Evolutionary conservation across 768 basidiomycete species (phyloP).

Genomic region (Cystofilobasidium macerans): DNA sequence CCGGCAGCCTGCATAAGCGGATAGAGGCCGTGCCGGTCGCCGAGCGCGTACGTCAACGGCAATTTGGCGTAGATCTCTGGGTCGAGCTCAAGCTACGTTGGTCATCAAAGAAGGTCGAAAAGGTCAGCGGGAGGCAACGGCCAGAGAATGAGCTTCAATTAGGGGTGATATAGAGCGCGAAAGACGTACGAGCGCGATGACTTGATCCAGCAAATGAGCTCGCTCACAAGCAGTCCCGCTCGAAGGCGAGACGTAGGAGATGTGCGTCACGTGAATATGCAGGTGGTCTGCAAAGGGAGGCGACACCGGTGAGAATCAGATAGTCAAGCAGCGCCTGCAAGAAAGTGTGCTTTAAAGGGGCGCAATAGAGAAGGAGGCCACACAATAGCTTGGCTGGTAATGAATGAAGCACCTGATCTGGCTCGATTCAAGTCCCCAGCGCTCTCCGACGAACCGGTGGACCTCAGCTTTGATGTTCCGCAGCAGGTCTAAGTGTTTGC

Average conservation of each 20-base stretch:
- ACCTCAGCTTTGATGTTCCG: conserved; percentile 47
- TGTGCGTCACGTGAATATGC: conserved; percentile 83
- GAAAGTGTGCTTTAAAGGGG: background rate
- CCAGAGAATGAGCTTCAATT: background rate
- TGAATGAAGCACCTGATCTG: conserved; percentile 73
- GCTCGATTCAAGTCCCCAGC: conserved; percentile 36
- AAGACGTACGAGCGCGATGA: conserved; percentile 63
- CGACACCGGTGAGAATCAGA: background rate
- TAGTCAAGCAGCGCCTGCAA: background rate
- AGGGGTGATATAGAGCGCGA: background rate
- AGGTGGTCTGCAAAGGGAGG: conserved; percentile 62
- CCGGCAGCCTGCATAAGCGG: conserved; percentile 38
- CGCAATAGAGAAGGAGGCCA: conserved; percentile 31
- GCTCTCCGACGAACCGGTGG: conserved; percentile 23
- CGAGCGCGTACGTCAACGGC: conserved; percentile 62
- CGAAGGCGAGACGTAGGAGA: conserved; percentile 47
- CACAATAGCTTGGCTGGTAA: conserved; percentile 93
- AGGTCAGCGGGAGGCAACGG: conserved; percentile 27
- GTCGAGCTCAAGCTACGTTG: conserved; percentile 53
- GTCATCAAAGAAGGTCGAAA: background rate
- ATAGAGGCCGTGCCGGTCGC: conserved; percentile 66
- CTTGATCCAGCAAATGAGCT: conserved; percentile 82
- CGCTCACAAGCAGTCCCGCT: conserved; percentile 75
- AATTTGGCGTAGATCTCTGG: conserved; percentile 34
- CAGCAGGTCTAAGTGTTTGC: conserved; percentile 56